A percentile compares a stretch with the other conserved stretches of the same genome.
These are phyloP conservation scores for Millerozyma miso DNA, from an alignment of 805 yeast species.

Conservation along the genomic window DNA sequence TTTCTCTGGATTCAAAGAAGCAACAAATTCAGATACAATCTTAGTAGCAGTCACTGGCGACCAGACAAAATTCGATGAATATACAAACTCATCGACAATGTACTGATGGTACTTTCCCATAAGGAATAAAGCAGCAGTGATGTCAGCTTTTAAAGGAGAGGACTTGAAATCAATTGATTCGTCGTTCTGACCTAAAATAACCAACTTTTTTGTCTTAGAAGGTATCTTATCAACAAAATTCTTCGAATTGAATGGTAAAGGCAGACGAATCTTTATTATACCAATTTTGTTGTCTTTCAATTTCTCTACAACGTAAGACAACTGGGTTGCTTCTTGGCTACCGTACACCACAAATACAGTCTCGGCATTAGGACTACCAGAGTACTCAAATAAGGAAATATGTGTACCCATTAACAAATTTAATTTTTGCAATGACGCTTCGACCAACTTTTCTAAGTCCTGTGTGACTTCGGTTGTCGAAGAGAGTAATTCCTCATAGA, in stretches of 20 bases:
- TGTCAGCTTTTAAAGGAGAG: conserved; percentile 59
- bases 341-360: conserved; percentile 84
- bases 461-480: conserved; percentile 18
- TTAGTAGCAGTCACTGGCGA: conserved; percentile 50
- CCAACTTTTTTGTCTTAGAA: conserved; percentile 49
- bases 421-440: conserved; percentile 45
- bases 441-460: conserved; percentile 35
- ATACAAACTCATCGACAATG: conserved; percentile 48
- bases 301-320: conserved; percentile 41
- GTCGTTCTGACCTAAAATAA: conserved; percentile 58
- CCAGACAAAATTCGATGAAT: conserved; percentile 52
- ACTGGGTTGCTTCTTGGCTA: conserved; percentile 56
- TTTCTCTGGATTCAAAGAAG: conserved; percentile 21
- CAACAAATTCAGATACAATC: conserved; percentile 42
- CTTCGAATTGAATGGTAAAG: conserved; percentile 69
- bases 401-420: conserved; percentile 52
- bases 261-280: conserved; percentile 67
- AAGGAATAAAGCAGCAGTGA: conserved; percentile 65
- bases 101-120: conserved; percentile 37
- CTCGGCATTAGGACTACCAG: conserved; percentile 58
- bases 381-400: conserved; percentile 64
- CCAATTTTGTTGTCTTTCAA: conserved; percentile 48
- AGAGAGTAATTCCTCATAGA: conserved; percentile 34
- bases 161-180: conserved; percentile 22
- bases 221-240: conserved; percentile 62